Conservation (phyloP, 495 filamentous ascomycete genomes). For the Talaromyces adpressus region DNA sequence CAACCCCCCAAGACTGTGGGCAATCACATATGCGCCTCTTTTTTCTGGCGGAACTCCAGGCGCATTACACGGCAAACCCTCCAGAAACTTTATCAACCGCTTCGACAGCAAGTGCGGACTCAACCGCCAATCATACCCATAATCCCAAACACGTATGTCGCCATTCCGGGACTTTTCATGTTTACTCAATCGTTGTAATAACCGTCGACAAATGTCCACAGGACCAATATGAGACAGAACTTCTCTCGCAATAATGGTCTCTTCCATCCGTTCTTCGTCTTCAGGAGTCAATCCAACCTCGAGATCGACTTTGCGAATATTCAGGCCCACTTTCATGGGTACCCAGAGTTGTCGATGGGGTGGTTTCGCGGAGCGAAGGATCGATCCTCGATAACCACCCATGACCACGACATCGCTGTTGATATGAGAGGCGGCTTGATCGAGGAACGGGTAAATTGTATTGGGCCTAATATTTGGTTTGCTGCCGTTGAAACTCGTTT, state of each 20-base stretch:
- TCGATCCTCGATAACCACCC: slow-evolving; percentile 86
- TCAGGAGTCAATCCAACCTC: slow-evolving; percentile 78
- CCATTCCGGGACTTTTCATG: slow-evolving; percentile 65
- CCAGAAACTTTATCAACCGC: slow-evolving; percentile 63
- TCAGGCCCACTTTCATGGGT: slow-evolving; percentile 88
- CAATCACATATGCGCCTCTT: slow-evolving; percentile 72
- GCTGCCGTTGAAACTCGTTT: slow-evolving; percentile 81
- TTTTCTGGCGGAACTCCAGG: slow-evolving; percentile 36
- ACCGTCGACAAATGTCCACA: slow-evolving; percentile 75
- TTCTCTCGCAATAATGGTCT: slow-evolving; percentile 72
- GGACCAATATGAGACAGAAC: slow-evolving; percentile 89
- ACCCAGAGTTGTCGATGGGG: slow-evolving; percentile 85
- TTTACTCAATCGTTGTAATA: slow-evolving; percentile 71
- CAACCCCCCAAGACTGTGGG: slow-evolving; percentile 84
- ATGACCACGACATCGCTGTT: slow-evolving; percentile 83
- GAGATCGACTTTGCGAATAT: slow-evolving; percentile 84
- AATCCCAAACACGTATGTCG: slow-evolving; percentile 75
- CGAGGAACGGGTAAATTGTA: slow-evolving; percentile 43
- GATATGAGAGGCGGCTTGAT: slow-evolving; percentile 59
- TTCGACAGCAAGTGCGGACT: slow-evolving; percentile 71
- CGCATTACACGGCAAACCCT: slow-evolving; percentile 67
- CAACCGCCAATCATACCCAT: slow-evolving; percentile 94
- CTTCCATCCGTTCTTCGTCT: slow-evolving; percentile 80
- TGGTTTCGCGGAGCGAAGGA: slow-evolving; percentile 76
- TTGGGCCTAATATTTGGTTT: slow-evolving; percentile 31